Evolutionary conservation across 306 rosid genomes (phyloP), one percentile per base, ranked within the genome.

Genomic region (Dalbergia oliveri): DNA sequence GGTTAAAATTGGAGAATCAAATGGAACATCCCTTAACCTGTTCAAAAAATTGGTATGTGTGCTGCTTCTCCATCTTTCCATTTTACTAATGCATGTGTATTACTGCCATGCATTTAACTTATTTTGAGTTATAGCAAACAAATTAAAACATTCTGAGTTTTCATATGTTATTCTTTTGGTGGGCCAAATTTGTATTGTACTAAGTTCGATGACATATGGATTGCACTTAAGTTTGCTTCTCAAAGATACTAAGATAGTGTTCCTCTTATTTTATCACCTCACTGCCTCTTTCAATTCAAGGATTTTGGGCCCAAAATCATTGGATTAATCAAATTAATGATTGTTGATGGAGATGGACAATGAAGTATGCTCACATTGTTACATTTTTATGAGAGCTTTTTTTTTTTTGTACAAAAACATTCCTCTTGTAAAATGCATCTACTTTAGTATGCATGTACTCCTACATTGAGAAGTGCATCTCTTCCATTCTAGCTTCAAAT

Each of bases 1-100:
- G 10, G 94, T 83, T 44, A 95, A 93, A 90, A 93, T 95, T 77
- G 98, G 97, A 33, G 96, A 95, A 53, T 89, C 91, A 21, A 95
- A 95, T 85, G 90, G 76, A 73, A 84, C 91, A n/a, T 95, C 98
- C 62, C 87, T 93, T 81, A 86, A 66, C 62, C 31, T 95, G 91
- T 95, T 93, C 85, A 75, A 59, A 70, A 95, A 91, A 87, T 64
- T 95, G 97, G 99, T 94, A 64, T 78, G 81, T 81, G 66, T 73
- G 9, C 41, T 77, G 35, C 69, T 60, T 67, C 58, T 71, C 8
- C 53, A 66, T 66, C 65, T 59, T 79, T 50, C 35, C 2, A 11
- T 65, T 73, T 66, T 14, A 62, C 65, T 62, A 60, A 47, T 51
- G 65, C 77, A 15, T 18, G 35, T 19, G 26, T 53, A 51, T 66